A percentile compares a stretch with the other conserved stretches of the same genome.
These are phyloP conservation scores for Trametes punicea DNA, from an alignment of 768 basidiomycete species.

Conservation along the genomic window DNA sequence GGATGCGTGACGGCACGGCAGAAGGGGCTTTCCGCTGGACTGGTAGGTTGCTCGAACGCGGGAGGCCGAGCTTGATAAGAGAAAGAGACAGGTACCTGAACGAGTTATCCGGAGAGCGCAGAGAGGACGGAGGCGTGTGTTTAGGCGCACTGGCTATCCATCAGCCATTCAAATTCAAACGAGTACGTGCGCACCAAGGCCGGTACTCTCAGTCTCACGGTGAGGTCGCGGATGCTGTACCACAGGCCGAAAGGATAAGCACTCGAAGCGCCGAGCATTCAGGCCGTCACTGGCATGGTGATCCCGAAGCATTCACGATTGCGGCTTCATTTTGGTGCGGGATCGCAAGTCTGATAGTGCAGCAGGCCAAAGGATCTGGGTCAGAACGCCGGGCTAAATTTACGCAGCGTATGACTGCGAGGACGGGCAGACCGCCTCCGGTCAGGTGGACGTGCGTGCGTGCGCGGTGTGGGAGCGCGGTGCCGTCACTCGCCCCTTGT, in stretches of 20 bases:
- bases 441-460: conserved; percentile 8
- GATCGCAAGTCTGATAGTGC: neutral
- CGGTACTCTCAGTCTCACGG: too few relatives aligned
- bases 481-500: conserved; percentile 1
- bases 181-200: too few relatives aligned
- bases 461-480: conserved; percentile 12
- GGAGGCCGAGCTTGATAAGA: neutral
- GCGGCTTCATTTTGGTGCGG: neutral
- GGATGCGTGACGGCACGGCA: too few relatives aligned
- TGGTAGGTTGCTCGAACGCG: neutral
- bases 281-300: neutral
- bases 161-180: too few relatives aligned
- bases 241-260: too few relatives aligned
- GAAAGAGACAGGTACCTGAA: neutral
- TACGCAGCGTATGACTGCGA: neutral
- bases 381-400: neutral
- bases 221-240: too few relatives aligned
- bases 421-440: neutral
- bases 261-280: neutral
- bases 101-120: neutral
- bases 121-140: neutral
- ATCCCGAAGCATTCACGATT: neutral
- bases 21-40: neutral
- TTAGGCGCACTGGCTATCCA: neutral
- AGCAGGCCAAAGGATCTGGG: too few relatives aligned